phyloP scores from a whole-genome alignment of 345 rosid species.

The Salix suchowensis region DNA sequence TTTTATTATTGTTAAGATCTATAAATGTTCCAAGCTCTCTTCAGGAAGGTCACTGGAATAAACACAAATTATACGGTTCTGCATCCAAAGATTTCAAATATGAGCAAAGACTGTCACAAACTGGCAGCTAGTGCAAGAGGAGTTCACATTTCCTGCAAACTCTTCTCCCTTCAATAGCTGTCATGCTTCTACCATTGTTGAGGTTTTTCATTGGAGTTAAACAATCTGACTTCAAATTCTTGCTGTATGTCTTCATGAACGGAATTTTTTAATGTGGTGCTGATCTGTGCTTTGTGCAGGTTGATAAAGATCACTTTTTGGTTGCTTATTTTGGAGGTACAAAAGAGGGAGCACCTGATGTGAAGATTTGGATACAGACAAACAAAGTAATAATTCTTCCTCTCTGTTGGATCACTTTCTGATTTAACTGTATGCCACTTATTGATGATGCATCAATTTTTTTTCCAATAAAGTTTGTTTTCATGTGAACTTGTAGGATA shows the following conservation, averaged over 20 bases:
- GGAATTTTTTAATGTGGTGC: neutral
- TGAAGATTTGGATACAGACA: constrained; percentile 60
- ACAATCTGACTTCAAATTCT: neutral
- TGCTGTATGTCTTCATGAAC: neutral
- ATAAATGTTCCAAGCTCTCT: neutral
- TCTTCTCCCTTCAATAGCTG: constrained; percentile 82
- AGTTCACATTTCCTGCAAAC: constrained; percentile 57
- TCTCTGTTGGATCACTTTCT: neutral
- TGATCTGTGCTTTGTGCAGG: constrained; percentile 34
- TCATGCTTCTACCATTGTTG: constrained; percentile 87
- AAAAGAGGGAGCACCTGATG: constrained; percentile 60
- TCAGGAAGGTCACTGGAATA: constrained; percentile 24
- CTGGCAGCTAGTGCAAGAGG: constrained; percentile 37
- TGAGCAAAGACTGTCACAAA: constrained; percentile 25
- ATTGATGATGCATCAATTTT: neutral
- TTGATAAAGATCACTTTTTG: constrained; percentile 60
- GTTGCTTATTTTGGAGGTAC: constrained; percentile 72
- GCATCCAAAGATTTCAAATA: constrained; percentile 17
- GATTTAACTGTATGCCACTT: neutral
- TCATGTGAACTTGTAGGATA: neutral
- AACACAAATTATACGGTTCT: neutral
- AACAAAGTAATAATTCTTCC: constrained; percentile 41
- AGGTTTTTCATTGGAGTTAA: constrained; percentile 36
- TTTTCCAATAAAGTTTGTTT: neutral
- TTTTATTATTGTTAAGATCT: neutral